A percentile compares a stretch with the other conserved stretches of the same genome.
phyloP scores from a whole-genome alignment of 768 basidiomycete genomes.

The Xerocomus potaroensis region DNA sequence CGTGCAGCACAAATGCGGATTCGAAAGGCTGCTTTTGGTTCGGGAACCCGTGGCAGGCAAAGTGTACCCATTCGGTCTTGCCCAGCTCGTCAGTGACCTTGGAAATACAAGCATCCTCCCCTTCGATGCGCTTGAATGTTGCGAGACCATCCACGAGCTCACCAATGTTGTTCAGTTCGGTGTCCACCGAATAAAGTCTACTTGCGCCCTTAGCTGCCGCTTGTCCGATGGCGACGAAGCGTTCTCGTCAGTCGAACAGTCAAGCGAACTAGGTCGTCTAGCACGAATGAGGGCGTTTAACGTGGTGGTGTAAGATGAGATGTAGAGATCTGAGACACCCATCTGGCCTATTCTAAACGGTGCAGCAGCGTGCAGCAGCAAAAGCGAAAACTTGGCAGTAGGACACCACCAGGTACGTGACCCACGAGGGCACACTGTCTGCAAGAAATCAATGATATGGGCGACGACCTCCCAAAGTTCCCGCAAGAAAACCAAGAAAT shows the following conservation, averaged over 20 bases:
- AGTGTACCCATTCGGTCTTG: neutral
- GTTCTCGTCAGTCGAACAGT: neutral
- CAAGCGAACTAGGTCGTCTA: neutral
- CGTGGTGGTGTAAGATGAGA: slow-evolving; percentile 16
- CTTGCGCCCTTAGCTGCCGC: neutral
- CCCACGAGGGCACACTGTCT: neutral
- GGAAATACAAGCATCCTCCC: neutral
- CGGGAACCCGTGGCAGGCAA: slow-evolving; percentile 23
- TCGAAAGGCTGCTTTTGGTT: slow-evolving; percentile 9
- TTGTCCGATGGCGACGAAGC: slow-evolving; percentile 3
- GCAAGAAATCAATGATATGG: neutral
- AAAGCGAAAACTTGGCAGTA: slow-evolving; percentile 4
- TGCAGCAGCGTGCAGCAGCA: slow-evolving; percentile 1
- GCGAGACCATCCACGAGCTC: neutral
- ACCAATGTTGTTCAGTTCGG: neutral
- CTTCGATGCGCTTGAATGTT: neutral
- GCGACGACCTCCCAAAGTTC: neutral
- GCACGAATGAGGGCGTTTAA: slow-evolving; percentile 8
- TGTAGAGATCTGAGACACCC: slow-evolving; percentile 6
- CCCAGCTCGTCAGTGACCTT: neutral
- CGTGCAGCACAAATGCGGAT: neutral
- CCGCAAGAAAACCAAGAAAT: neutral
- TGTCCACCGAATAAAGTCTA: neutral
- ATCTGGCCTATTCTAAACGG: neutral
- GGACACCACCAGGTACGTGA: slow-evolving; percentile 17